Base-by-base conservation (phyloP, 345 rosid species). In the Citrus trifoliata region DNA sequence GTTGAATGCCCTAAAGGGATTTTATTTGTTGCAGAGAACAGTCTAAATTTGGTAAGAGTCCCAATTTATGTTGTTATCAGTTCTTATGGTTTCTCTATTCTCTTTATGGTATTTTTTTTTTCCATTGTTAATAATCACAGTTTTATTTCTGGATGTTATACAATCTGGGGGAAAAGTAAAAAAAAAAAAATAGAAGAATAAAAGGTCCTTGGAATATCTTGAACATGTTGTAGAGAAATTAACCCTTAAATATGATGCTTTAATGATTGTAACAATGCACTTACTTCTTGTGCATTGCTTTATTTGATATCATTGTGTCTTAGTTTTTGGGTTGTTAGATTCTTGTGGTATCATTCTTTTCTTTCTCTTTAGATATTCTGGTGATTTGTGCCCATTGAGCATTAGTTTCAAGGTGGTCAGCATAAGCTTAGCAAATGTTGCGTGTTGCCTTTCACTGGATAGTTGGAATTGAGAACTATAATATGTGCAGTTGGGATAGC, bases 1-100 rank as follows among this genome's bases (percentile, higher is more conserved):
- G 86, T 80, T 85, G 99, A 96, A 82, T 96, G 98, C 86, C 98
- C 97, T 55, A 90, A 86, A 75, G 99, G 99, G 68, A 84, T 94
- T 84, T 85, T 96, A 73, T 96, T 93, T 90, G 99, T 96, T 79
- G 86, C 99, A 35, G 99, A 93, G 70, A 96, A 93, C 88, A 82
- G 98, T 87, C 87, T 96, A 81, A 91, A 96, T 87, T 86, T 96
- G 95, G 99, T 94, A 87, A 88, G 85, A 58, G 70, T 80, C 74
- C 73, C 70, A 46, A 37, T 68, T 32, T 56, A 14, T 65, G 27
- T 21, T 73, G 75, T 80, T 42, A 1, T 76, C 55, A 18, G 73
- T 66, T 37, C 2, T 42, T 76, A 53, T 70, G 69, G 75, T 80
- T 71, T 51, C 62, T 73, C 70, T 27, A 38, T 73, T 70, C 21